Percentiles rank a stretch among this genome's conserved stretches.
Evolutionary conservation across 352 stramenopile species (phyloP).

Genomic region (Globisporangium recalcitrans): DNA sequence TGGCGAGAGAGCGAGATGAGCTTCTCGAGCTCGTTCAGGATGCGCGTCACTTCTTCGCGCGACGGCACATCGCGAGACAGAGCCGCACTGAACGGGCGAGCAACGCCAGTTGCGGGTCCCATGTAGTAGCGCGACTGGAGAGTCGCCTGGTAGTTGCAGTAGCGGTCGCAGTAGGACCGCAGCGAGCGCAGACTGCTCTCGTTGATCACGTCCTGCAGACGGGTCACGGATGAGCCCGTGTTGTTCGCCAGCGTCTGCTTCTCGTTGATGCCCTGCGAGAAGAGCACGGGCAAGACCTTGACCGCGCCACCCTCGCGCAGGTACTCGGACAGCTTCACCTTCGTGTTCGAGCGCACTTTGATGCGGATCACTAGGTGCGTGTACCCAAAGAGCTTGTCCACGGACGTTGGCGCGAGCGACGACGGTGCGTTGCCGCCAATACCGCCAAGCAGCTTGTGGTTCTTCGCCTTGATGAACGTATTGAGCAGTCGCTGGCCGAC

Average conservation of each 20-base stretch:
- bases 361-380: constrained; percentile 78
- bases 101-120: constrained; percentile 3
- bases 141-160: constrained; percentile 64
- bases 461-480: constrained; percentile 64
- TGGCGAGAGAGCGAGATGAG: constrained; percentile 63
- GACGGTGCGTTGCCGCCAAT: constrained; percentile 23
- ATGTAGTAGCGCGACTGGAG: constrained; percentile 30
- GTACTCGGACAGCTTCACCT: constrained; percentile 60
- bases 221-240: constrained; percentile 69
- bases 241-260: constrained; percentile 91
- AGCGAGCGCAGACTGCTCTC: constrained; percentile 64
- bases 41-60: constrained; percentile 51
- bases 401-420: constrained; percentile 37
- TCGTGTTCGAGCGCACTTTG: constrained; percentile 59
- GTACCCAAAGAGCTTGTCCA: constrained; percentile 56
- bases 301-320: constrained; percentile 56
- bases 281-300: constrained; percentile 69
- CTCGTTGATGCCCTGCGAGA: constrained; percentile 91
- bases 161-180: constrained; percentile 66
- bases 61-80: constrained; percentile 18
- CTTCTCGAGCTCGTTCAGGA: constrained; percentile 60
- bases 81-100: not conserved
- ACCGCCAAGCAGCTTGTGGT: constrained; percentile 50
- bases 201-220: constrained; percentile 81
- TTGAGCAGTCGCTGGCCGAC: constrained; percentile 64